Base-by-base conservation (phyloP, 1,284 basidiomycete genomes). In the Singerocomus inundabilis region DNA sequence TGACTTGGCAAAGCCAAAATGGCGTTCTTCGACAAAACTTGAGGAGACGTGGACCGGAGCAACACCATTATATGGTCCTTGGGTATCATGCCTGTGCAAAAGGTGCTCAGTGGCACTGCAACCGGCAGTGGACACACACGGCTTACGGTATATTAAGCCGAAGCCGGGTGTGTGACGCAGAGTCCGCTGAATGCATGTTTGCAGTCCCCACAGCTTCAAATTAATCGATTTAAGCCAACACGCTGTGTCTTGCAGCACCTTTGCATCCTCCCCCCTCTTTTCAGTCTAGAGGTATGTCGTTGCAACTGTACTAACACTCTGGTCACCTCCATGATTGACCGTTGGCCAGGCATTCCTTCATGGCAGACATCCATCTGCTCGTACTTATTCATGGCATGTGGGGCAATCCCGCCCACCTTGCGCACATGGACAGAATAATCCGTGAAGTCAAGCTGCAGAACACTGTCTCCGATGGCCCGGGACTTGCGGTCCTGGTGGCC, bases 381-480 rank as follows among this genome's bases (percentile, higher is more conserved):
- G 83, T 91, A 26, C 76, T 90, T 49, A 78, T 90, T 35, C 90
- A 92, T 60, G 91, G 91, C 32, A 88, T 93, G 81, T 93, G 90
- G 90, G 90, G 91, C 2, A 79, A 82, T 57, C 83, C 88, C 0
- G 44, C 48, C 35, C 77, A 86, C 61, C 71, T 84, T 11, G 66
- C 69, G 1, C 70, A 74, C 53, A 68, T 79, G 63, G 61, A 71
- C 43, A 71, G 74, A 39, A 71, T 74, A n/a, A 71, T 77, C 24
- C 62, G 64, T 24, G 72, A 79, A 56, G 67, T 60, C 31, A 71
- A 66, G 18, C 38, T 5, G 38, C n/a, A 33, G n/a, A 39, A 40
- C 13, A 25, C 44, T 32, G 38, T 28, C 32, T 18, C 53, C 15
- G 35, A 49, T 18, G 46, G 36, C 18, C 53, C 54, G 33, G 68